A percentile compares a stretch with the other conserved stretches of the same genome.
These are phyloP conservation scores for Ophiocordyceps camponoti-rufipedis DNA, from an alignment of 2,329 filamentous ascomycete genomes.

Conservation along the genomic window DNA sequence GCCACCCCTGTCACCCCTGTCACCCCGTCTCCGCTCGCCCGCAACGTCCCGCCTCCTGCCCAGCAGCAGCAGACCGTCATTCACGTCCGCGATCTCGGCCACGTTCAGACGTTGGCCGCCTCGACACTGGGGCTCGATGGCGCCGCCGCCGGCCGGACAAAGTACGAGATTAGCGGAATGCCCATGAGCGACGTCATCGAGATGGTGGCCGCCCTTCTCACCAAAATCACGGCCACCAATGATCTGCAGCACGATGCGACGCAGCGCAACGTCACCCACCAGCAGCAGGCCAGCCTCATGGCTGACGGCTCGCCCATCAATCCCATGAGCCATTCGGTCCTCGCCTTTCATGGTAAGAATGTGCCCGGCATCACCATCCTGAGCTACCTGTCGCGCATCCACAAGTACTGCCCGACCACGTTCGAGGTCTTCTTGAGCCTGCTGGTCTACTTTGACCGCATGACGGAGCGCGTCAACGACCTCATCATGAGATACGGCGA, in stretches of 20 bases:
- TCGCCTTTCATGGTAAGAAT: conserved; percentile 96
- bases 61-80: conserved; percentile 34
- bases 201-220: conserved; percentile 91
- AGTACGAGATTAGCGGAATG: conserved; percentile 95
- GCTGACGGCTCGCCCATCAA: conserved; percentile 40
- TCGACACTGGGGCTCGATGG: conserved; percentile 52
- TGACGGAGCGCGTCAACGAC: conserved; percentile 91
- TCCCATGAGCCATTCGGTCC: conserved; percentile 45
- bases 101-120: conserved; percentile 69
- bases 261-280: conserved; percentile 49
- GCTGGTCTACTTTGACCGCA: conserved; percentile 93
- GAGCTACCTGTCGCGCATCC: conserved; percentile 87
- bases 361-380: conserved; percentile 92
- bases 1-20: conserved; percentile 16
- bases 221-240: conserved; percentile 94
- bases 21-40: conserved; percentile 2
- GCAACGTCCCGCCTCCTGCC: conserved; percentile 3
- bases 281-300: conserved; percentile 32
- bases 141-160: conserved; percentile 34
- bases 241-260: conserved; percentile 84
- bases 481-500: conserved; percentile 52
- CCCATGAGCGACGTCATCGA: conserved; percentile 94
- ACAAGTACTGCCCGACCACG: conserved; percentile 97
- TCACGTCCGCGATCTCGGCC: conserved; percentile 71
- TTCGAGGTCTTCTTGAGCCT: conserved; percentile 95